These are phyloP conservation scores for Pseudocercospora ulei DNA, from an alignment of 2,329 filamentous ascomycete genomes.

Conservation along the genomic window DNA sequence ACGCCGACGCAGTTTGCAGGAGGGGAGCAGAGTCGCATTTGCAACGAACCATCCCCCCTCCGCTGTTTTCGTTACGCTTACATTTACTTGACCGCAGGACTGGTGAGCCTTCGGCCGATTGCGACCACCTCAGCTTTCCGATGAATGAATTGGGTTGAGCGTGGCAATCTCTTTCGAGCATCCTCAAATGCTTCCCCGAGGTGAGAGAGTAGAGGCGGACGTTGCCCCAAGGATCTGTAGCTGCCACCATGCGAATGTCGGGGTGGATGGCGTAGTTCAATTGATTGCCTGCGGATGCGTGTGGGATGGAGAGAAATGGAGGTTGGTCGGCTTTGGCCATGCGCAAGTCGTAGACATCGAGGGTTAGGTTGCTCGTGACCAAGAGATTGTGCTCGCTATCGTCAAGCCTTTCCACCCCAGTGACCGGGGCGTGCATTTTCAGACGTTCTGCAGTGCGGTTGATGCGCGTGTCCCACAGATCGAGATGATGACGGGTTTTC, in stretches of 20 bases:
- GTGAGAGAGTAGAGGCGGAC: conserved; percentile 25
- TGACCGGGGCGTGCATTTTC: conserved; percentile 9
- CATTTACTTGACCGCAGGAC: not conserved
- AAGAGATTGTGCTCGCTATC: conserved; percentile 13
- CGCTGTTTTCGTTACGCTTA: not conserved
- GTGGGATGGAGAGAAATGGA: conserved; percentile 16
- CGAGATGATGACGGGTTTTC: conserved; percentile 10
- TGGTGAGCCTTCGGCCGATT: not conserved
- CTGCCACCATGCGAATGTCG: conserved; percentile 19
- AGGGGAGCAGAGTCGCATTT: too few species aligned
- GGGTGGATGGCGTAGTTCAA: conserved; percentile 8
- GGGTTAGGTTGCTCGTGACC: conserved; percentile 18
- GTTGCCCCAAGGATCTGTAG: conserved; percentile 20
- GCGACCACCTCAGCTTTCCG: not conserved
- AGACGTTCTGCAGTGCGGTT: conserved; percentile 3
- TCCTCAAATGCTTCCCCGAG: conserved; percentile 18
- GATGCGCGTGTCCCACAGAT: conserved; percentile 19
- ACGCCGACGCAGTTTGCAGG: too few species aligned
- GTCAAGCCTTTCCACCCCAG: conserved; percentile 11
- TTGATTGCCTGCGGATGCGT: conserved; percentile 7
- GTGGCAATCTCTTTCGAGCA: conserved; percentile 6
- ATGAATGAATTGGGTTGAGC: not conserved
- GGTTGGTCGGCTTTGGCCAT: conserved; percentile 1
- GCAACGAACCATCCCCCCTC: too few species aligned
- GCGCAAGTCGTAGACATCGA: conserved; percentile 21